These are phyloP conservation scores for Termitomyces sp. DNA, from an alignment of 768 basidiomycete genomes.

Conservation along the genomic window DNA sequence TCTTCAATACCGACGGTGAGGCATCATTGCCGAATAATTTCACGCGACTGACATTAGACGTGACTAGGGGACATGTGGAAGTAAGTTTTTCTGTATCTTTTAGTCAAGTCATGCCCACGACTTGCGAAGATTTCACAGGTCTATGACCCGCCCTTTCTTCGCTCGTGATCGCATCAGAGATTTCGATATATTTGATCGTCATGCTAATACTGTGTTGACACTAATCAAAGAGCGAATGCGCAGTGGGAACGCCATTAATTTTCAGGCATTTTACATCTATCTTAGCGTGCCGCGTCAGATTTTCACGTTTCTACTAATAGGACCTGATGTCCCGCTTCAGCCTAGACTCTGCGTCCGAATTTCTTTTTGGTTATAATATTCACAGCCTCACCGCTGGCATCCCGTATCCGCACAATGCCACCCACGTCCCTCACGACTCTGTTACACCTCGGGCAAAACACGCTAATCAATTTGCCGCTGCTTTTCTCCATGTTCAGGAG, in stretches of 20 bases:
- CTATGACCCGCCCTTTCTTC: slow-evolving; percentile 61
- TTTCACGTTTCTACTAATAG: too few species aligned
- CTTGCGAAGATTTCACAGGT: slow-evolving; percentile 46
- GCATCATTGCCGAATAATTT: background rate
- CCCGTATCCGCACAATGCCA: too few species aligned
- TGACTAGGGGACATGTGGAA: slow-evolving; percentile 31
- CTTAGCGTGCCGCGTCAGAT: too few species aligned
- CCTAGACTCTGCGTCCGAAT: too few species aligned
- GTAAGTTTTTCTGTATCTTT: slow-evolving; percentile 24
- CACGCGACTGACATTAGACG: background rate
- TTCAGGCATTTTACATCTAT: too few species aligned
- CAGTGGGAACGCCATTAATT: too few species aligned
- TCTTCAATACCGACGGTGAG: slow-evolving; percentile 64
- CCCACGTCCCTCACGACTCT: too few species aligned
- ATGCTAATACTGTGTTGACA: slow-evolving; percentile 36
- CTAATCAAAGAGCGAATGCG: slow-evolving; percentile 23
- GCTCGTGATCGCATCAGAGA: slow-evolving; percentile 50
- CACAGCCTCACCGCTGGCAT: too few species aligned
- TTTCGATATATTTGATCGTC: slow-evolving; percentile 55
- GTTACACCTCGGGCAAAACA: too few species aligned
- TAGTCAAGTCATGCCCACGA: slow-evolving; percentile 19
- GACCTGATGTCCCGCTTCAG: slow-evolving; percentile 8
- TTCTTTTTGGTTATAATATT: too few species aligned
- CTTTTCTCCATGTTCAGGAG: slow-evolving; percentile 44
- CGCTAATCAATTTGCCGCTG: slow-evolving; percentile 31